A percentile compares a stretch with the other conserved stretches of the same genome.
phyloP scores from a whole-genome alignment of 1,139 yeast species.

The Lodderomyces margitis region DNA sequence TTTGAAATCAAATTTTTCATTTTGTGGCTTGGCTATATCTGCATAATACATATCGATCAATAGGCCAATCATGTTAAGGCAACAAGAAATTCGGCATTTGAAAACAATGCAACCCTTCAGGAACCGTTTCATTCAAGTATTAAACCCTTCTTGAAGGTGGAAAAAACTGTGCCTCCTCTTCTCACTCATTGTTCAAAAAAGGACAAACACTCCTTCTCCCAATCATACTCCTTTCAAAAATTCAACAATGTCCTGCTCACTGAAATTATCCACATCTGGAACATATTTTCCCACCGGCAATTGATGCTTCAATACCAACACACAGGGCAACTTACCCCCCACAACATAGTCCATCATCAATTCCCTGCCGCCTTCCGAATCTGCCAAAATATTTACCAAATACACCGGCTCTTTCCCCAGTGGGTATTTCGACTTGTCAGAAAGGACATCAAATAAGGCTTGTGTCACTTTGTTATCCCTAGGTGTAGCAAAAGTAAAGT shows the following conservation, averaged over 20 bases:
- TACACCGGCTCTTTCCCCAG: constrained; percentile 34
- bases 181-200: too few relatives aligned
- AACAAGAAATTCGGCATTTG: constrained; percentile 1
- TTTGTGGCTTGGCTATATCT: not conserved
- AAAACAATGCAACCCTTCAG: not conserved
- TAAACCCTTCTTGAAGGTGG: too few relatives aligned
- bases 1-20: not conserved
- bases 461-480: constrained; percentile 63
- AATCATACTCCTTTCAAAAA: constrained; percentile 45
- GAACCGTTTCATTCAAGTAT: not conserved
- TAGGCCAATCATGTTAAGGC: not conserved
- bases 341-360: constrained; percentile 60
- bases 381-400: constrained; percentile 70
- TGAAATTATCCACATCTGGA: constrained; percentile 43
- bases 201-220: not conserved
- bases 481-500: constrained; percentile 72
- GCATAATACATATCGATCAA: not conserved
- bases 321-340: constrained; percentile 53
- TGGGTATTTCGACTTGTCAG: constrained; percentile 52
- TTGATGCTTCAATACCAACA: constrained; percentile 67
- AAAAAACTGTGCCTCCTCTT: constrained; percentile 3
- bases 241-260: constrained; percentile 50
- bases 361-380: constrained; percentile 60
- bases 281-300: constrained; percentile 54
- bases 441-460: constrained; percentile 53